Conservation (phyloP, 345 rosid species). For the Eucalyptus sideroxylon region DNA sequence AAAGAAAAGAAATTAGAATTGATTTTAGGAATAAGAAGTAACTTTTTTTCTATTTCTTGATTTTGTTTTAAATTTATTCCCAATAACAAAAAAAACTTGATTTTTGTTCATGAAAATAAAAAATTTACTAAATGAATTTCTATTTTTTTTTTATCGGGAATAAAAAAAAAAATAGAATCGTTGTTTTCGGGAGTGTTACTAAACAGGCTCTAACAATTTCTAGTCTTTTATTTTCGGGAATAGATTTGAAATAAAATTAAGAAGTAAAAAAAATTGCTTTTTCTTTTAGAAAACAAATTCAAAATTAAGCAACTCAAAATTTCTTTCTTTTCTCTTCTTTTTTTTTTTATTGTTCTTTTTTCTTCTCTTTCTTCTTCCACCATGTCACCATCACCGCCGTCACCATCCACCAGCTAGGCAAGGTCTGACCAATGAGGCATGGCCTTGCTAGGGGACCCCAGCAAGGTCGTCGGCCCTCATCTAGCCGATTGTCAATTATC, state of each 20-base stretch:
- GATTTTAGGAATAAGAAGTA: too few relatives aligned
- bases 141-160: accelerated
- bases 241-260: too few relatives aligned
- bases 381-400: accelerated
- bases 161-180: accelerated
- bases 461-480: accelerated
- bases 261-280: too few relatives aligned
- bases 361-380: too few relatives aligned
- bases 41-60: accelerated
- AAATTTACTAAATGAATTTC: accelerated
- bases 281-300: too few relatives aligned
- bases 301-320: too few relatives aligned
- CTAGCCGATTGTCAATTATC: accelerated
- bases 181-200: accelerated
- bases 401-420: accelerated
- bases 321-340: too few relatives aligned
- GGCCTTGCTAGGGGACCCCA: accelerated
- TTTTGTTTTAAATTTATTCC: accelerated
- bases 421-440: accelerated
- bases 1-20: too few relatives aligned
- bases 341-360: too few relatives aligned
- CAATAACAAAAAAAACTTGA: too few relatives aligned
- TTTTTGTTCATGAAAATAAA: accelerated
- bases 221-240: accelerated
- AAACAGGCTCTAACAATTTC: too few relatives aligned